Evolutionary conservation across 1,284 basidiomycete species (phyloP), one percentile per base, ranked within the genome.

Genomic region (Puccinia novopanici): DNA sequence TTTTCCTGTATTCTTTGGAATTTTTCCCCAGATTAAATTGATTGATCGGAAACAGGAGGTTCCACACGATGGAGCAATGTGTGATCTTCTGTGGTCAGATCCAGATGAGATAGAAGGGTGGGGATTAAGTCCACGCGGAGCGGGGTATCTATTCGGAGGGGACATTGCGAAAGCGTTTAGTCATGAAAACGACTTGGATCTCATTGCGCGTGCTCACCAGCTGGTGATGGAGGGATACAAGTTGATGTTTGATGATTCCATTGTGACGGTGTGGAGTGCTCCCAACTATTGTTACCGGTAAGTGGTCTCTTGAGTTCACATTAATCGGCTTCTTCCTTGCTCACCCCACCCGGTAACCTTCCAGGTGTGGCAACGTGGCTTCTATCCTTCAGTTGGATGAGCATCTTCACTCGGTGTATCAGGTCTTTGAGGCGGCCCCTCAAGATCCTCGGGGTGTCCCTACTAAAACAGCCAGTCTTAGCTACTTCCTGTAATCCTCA

Each of bases 21-120:
- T 61, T 24, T 19, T n/a, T 40, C 37, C 24, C 12, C 24, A 98
- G 94, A 98, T 99, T 85, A 92, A 96, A 65, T 89, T 91, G 57
- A 96, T 99, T 83, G 96, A 98, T 88, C 88, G 96, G 48, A 95
- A 97, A 86, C 95, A 98, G 87, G 96, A 99, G 86, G 97, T 99
- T 15, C 96, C 96, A n/a, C 97, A 99, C 86, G 96, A 99, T 85
- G 96, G 97, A 12, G 91, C 95, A 10, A 98, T 99, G 95, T 99
- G 96, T 85, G 97, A 99, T 87, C 88, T 99, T 8, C 88, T 99
- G 27, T 99, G 96, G 96, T 98, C 95, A 79, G 96, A 99, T 88
- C 97, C 96, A 52, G 96, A 99, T 85, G 94, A 97, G 84, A 95
- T 96, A 79, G 88, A 88, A 72, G 94, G 94, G 37, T 98, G 96